These are phyloP conservation scores for Wallacemonas sp. DNA, from an alignment of 208 protist genomes.

Conservation along the genomic window DNA sequence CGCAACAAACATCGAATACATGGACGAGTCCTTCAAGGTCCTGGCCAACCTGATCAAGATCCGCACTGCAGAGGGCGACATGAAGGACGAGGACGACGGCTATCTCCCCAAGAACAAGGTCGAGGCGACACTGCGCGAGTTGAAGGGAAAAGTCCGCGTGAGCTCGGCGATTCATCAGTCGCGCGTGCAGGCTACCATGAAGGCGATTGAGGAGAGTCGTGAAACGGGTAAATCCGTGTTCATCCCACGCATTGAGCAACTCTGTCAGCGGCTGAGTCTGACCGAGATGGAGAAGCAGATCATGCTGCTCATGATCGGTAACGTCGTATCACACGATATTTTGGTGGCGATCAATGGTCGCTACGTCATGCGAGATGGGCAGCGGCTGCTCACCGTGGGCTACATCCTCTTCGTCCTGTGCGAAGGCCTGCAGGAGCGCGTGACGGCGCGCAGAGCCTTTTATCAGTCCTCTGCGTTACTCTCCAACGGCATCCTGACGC, in stretches of 20 bases:
- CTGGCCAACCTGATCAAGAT: constrained; percentile 82
- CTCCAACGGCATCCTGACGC: constrained; percentile 61
- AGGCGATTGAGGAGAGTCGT: background rate
- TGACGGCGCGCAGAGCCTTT: constrained; percentile 79
- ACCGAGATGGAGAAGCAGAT: constrained; percentile 90
- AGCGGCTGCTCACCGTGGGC: constrained; percentile 80
- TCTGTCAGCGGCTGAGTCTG: constrained; percentile 63
- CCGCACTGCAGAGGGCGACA: constrained; percentile 83
- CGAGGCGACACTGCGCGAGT: constrained; percentile 79
- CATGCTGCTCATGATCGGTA: constrained; percentile 83
- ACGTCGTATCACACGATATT: constrained; percentile 88
- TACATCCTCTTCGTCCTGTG: constrained; percentile 92
- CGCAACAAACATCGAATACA: constrained; percentile 87
- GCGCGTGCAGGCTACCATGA: constrained; percentile 68
- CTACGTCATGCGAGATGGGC: constrained; percentile 85
- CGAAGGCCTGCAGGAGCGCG: constrained; percentile 79
- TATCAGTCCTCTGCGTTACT: constrained; percentile 84
- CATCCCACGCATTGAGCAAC: constrained; percentile 85
- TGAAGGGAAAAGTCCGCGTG: constrained; percentile 81
- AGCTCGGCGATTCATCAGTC: constrained; percentile 49
- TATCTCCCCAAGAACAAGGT: constrained; percentile 75
- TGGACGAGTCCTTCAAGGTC: constrained; percentile 90
- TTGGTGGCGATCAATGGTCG: constrained; percentile 86
- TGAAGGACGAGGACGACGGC: constrained; percentile 88
- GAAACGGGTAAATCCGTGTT: constrained; percentile 20